Conservation (phyloP, 2,329 filamentous ascomycete species). For the Fusarium denticulatum region DNA sequence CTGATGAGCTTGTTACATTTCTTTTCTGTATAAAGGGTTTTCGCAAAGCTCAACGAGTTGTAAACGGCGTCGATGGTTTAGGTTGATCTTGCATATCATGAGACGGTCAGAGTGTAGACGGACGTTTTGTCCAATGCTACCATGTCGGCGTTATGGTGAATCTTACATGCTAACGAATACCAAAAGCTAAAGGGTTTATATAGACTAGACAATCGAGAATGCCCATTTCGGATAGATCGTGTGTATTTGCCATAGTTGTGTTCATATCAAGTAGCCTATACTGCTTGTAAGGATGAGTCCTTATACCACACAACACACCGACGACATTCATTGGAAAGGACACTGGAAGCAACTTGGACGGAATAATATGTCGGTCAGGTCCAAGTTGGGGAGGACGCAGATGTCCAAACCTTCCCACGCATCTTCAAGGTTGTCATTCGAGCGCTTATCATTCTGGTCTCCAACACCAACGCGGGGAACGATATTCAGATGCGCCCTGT, state of each 20-base stretch:
- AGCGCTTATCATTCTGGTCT: not conserved
- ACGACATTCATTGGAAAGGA: not conserved
- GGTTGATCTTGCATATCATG: not conserved
- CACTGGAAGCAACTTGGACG: not conserved
- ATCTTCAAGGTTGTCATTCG: not conserved
- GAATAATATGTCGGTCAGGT: not conserved
- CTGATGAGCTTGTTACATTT: constrained; percentile 3
- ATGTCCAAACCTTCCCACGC: not conserved
- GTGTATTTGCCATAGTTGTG: not conserved
- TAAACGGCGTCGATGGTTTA: constrained; percentile 16
- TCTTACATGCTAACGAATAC: not conserved
- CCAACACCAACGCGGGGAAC: not conserved
- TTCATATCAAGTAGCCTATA: not conserved
- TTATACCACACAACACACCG: not conserved
- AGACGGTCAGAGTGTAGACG: not conserved
- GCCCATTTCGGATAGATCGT: not conserved
- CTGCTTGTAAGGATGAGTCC: not conserved
- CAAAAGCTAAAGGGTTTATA: not conserved
- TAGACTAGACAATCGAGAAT: not conserved
- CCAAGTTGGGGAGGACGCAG: not conserved
- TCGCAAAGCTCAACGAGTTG: not conserved
- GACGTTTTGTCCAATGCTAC: not conserved
- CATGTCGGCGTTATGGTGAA: not conserved
- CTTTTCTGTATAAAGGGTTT: not conserved
- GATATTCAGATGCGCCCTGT: not conserved